A percentile compares a stretch with the other conserved stretches of the same genome.
These are phyloP conservation scores for Taiwanofungus camphoratus DNA, from an alignment of 1,284 basidiomycete genomes.

Conservation along the genomic window DNA sequence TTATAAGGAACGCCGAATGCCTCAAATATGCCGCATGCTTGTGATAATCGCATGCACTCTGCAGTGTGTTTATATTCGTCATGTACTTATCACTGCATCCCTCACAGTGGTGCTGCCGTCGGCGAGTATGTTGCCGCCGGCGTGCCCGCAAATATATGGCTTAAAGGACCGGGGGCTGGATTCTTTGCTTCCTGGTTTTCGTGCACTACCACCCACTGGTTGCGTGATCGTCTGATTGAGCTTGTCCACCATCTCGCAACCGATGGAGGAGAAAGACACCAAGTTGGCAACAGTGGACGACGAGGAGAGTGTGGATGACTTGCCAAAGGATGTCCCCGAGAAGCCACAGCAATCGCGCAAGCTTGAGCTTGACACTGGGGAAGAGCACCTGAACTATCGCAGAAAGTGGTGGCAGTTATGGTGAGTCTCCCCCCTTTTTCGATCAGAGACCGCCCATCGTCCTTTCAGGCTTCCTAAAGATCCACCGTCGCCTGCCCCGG, in stretches of 20 bases:
- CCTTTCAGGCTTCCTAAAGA: conserved; percentile 48
- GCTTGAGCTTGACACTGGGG: conserved; percentile 42
- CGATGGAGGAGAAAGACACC: conserved; percentile 4
- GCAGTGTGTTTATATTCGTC: too few relatives aligned
- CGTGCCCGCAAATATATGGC: too few relatives aligned
- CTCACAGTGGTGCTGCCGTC: too few relatives aligned
- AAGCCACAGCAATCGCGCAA: conserved; percentile 13
- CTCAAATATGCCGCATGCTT: too few relatives aligned
- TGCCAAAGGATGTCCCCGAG: conserved; percentile 1
- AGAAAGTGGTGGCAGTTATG: conserved; percentile 46
- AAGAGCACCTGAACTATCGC: conserved; percentile 38
- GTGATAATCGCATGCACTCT: too few relatives aligned
- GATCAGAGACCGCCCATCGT: neutral
- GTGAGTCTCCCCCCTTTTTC: conserved; percentile 19
- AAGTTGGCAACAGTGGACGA: conserved; percentile 1
- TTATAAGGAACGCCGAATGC: too few relatives aligned
- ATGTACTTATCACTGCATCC: too few relatives aligned
- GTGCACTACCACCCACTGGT: too few relatives aligned
- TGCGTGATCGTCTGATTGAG: neutral
- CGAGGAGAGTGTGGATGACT: conserved; percentile 7
- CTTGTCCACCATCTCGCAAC: neutral
- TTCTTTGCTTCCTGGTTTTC: too few relatives aligned
- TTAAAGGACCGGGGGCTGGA: too few relatives aligned
- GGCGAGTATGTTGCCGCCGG: too few relatives aligned
- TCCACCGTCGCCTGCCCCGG: conserved; percentile 51